These are phyloP conservation scores for Talaromyces amestolkiae DNA, from an alignment of 2,329 filamentous ascomycete species.

Conservation along the genomic window DNA sequence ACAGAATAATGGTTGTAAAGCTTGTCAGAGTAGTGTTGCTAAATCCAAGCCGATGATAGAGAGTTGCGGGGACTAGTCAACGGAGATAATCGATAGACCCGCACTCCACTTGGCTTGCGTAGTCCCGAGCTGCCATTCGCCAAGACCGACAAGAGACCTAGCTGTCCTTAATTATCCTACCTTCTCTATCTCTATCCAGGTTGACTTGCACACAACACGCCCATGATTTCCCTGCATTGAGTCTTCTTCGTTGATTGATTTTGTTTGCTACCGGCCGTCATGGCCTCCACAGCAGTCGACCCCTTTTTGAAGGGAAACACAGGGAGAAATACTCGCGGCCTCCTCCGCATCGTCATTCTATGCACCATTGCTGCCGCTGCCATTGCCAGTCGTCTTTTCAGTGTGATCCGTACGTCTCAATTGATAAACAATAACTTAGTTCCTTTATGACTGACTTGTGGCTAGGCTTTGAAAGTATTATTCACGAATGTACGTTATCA, in stretches of 20 bases:
- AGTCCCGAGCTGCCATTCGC: constrained; percentile 25
- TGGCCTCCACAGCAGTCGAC: constrained; percentile 49
- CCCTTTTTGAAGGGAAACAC: constrained; percentile 73
- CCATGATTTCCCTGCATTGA: background rate
- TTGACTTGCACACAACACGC: background rate
- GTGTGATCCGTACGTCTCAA: constrained; percentile 77
- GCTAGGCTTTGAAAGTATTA: constrained; percentile 93
- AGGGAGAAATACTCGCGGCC: constrained; percentile 74
- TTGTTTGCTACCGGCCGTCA: constrained; percentile 38
- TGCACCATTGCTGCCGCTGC: constrained; percentile 86
- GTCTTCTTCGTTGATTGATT: constrained; percentile 30
- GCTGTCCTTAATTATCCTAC: constrained; percentile 25
- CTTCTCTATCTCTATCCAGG: background rate
- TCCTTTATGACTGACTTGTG: constrained; percentile 9
- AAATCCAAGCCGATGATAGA: background rate
- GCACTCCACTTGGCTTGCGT: constrained; percentile 15
- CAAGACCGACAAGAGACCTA: constrained; percentile 44
- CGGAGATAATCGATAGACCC: constrained; percentile 14
- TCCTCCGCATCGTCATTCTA: constrained; percentile 88
- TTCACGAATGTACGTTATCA: constrained; percentile 88
- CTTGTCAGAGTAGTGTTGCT: background rate
- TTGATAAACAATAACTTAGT: background rate
- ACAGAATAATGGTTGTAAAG: background rate
- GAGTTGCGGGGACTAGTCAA: background rate
- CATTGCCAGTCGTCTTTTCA: constrained; percentile 91